Base-by-base conservation (phyloP, 768 basidiomycete genomes). In the Rhizopogon roseolus region DNA sequence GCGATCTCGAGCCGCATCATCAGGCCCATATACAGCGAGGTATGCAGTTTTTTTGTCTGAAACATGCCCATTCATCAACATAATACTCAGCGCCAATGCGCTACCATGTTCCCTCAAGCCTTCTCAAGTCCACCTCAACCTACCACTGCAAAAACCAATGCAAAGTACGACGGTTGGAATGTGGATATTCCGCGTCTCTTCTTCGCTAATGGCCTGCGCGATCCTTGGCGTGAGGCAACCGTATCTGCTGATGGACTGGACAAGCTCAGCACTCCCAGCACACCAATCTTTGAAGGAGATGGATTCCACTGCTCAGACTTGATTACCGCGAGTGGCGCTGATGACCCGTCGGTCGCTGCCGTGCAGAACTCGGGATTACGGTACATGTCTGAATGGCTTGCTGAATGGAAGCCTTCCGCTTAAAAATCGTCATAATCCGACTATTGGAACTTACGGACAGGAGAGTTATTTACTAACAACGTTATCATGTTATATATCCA, bases 281-380 rank as follows among this genome's bases (percentile, higher is more conserved):
- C 85, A 59, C 82, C 83, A 0, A 82, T 89, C 51, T 76, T 71
- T n/a, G 64, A 80, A 13, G 69, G 81, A 29, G 77, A 84, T 57
- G 87, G 83, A 0, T 89, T 84, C 76, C 86, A 89, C 60, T 78
- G 77, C 63, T 84, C 86, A n/a, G 87, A 89, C 60, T 60, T 89
- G 48, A 46, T 69, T 52, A 67, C 70, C 1, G 39, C 57, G 19
- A 70, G 71, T 40, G 81, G 75, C 1, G 19, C 57, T 5, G 73
- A 72, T 7, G 85, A 88, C 57, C 56, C 74, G n/a, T 81, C 80
- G 1, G 70, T 88, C 40, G 61, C 64, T 5, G 69, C 72, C 0
- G 84, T 88, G 13, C 86, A 88, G 61, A 59, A 65, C 36, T 66
- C 80, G 34, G 84, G 70, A 0, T 68, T 88, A 16, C 62, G 68